phyloP scores from a whole-genome alignment of 176 grass and related monocot species.

The Carex littledalei region DNA sequence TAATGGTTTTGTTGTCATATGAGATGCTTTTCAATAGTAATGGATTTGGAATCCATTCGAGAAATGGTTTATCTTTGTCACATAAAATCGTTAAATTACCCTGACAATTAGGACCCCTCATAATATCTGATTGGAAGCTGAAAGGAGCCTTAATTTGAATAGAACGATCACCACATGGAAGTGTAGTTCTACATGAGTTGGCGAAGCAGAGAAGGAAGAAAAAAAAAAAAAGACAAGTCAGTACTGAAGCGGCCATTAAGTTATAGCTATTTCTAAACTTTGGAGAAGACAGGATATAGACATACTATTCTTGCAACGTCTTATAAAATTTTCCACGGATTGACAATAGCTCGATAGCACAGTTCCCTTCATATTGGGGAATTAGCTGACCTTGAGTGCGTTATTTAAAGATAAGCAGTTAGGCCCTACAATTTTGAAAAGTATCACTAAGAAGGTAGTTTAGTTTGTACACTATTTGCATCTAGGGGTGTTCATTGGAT shows the following conservation, averaged over 20 bases:
- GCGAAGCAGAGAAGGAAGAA: not conserved
- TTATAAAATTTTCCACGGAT: not conserved
- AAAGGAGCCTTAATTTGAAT: slow-evolving; percentile 11
- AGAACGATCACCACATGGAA: not conserved
- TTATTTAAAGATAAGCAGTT: too few relatives aligned
- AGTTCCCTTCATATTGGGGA: too few relatives aligned
- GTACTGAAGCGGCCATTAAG: not conserved
- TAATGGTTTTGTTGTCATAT: not conserved
- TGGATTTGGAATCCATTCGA: not conserved
- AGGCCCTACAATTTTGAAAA: not conserved
- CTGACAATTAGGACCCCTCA: not conserved
- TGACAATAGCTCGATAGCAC: not conserved
- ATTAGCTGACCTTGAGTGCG: not conserved
- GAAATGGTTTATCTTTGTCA: not conserved
- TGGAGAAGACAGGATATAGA: not conserved
- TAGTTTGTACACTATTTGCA: not conserved
- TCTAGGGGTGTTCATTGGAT: too few relatives aligned
- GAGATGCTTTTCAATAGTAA: not conserved
- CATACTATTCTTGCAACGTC: not conserved
- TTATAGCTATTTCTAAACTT: not conserved
- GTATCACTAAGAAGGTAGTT: not conserved
- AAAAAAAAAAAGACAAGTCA: not conserved
- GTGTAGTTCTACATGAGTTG: not conserved
- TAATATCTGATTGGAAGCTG: not conserved
- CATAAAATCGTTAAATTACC: not conserved